Percentiles rank a stretch among this genome's conserved stretches.
These are phyloP conservation scores for Penicillium hesseltinei DNA, from an alignment of 2,329 filamentous ascomycete genomes.

Conservation along the genomic window DNA sequence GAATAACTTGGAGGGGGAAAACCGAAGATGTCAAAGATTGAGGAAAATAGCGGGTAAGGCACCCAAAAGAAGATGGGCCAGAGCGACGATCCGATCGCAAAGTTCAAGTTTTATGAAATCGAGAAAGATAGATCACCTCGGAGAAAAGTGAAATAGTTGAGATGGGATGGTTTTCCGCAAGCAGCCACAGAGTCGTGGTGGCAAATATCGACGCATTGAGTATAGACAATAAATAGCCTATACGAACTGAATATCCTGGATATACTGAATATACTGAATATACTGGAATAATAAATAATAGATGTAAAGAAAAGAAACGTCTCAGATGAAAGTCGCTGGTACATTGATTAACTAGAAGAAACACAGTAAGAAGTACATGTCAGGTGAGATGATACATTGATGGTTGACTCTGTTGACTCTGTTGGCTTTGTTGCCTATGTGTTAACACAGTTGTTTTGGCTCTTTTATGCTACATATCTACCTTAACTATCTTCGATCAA, in stretches of 20 bases:
- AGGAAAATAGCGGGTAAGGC: neutral
- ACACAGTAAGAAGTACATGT: neutral
- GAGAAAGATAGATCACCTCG: neutral
- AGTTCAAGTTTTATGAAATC: neutral
- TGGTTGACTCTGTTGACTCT: neutral
- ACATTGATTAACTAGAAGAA: neutral
- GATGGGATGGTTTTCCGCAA: slow-evolving; percentile 20
- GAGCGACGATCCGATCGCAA: slow-evolving; percentile 3
- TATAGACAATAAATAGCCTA: slow-evolving; percentile 5
- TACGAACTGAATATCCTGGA: neutral
- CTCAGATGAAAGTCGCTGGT: neutral
- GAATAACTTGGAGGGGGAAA: neutral
- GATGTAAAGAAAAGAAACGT: neutral
- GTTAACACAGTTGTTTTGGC: neutral
- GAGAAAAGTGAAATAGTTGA: neutral
- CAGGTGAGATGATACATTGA: neutral
- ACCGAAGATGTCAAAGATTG: neutral
- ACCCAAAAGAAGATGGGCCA: neutral
- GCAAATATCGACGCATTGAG: slow-evolving; percentile 22
- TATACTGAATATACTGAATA: neutral
- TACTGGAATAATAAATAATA: neutral
- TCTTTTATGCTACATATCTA: neutral
- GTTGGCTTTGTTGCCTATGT: neutral
- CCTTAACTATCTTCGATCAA: neutral
- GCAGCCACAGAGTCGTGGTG: slow-evolving; percentile 21